Percentiles rank a stretch among this genome's conserved stretches.
phyloP scores from a whole-genome alignment of 768 basidiomycete genomes.

The Psilocybe tampanensis region DNA sequence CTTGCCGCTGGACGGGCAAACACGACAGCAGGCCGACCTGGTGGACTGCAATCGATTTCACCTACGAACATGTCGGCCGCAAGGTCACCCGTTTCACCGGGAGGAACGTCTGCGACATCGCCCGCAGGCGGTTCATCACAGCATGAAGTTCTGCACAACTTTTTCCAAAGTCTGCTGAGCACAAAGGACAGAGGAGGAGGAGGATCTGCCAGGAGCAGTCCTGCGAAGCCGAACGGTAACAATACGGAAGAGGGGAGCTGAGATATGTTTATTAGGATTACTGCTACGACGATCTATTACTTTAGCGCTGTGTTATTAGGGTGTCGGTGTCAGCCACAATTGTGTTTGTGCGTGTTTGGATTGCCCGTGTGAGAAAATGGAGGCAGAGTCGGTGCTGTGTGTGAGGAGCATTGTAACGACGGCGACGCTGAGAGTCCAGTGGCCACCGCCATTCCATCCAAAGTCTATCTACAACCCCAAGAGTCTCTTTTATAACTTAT shows the following conservation, averaged over 20 bases:
- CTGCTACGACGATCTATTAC: too few relatives aligned
- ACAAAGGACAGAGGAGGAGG: conserved; percentile 58
- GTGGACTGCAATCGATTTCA: conserved; percentile 39
- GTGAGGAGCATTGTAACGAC: conserved; percentile 3
- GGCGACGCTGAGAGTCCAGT: conserved; percentile 11
- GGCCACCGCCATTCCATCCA: conserved; percentile 17
- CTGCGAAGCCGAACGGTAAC: conserved; percentile 25
- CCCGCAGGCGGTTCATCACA: conserved; percentile 46
- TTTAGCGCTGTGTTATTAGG: conserved; percentile 1
- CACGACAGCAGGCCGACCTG: conserved; percentile 35
- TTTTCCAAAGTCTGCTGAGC: conserved; percentile 82
- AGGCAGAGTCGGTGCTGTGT: conserved; percentile 4
- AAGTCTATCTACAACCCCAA: too few relatives aligned
- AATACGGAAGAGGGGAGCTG: conserved; percentile 39
- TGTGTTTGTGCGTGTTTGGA: conserved; percentile 22
- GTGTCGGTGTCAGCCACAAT: conserved; percentile 13
- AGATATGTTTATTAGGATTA: conserved; percentile 15
- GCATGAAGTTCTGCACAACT: conserved; percentile 84
- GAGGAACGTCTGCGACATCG: conserved; percentile 18
- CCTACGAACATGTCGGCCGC: conserved; percentile 28
- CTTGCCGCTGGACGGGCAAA: conserved; percentile 23
- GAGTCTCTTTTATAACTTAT: conserved; percentile 21
- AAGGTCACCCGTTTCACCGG: conserved; percentile 42
- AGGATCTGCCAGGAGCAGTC: conserved; percentile 18
- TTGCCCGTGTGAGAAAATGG: conserved; percentile 15